Evolutionary conservation across 805 yeast species (phyloP), one percentile per base, ranked within the genome.

Genomic region (Zygosaccharomyces siamensis): DNA sequence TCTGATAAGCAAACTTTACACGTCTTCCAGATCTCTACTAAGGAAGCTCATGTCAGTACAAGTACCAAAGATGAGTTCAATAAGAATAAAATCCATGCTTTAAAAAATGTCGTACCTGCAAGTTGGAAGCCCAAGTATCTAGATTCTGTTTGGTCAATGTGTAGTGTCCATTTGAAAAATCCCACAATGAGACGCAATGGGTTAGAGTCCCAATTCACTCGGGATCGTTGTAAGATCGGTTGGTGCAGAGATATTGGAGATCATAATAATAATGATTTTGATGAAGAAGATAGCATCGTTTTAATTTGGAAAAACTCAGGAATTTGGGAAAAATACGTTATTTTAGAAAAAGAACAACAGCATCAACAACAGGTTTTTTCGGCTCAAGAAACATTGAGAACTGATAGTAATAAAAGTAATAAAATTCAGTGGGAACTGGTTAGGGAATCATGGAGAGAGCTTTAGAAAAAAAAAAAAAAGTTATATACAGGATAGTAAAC

Each of bases 1-100:
- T 84, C 95, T 12, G 96, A 89, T 68, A 93, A 92, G 62, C 83
- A 81, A 56, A 93, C 99, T 0, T 69, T 93, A 46, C 99, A 93
- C 67, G 79, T 92, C 2, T 93, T 80, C 69, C 86, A 84, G 61
- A 72, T 83, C 21, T 56, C 61, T 1, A 60, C 58, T n/a, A 66
- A 63, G 28, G 64, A 55, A 12, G 60, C 16, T 14, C 41, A 36
- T 10, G 28, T 21, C 28, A 38, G 33, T 38, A 7, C 33, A 7
- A 47, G 38, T 16, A 39, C 39, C 20, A 18, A 32, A 30, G 55
- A 51, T 20, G 55, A 51, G 7, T 1, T 7, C 16, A 41, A 45
- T 14, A 46, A 45, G 26, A 51, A 82, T 58, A 74, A 86, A 50
- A 78, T 80, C 18, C 96, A 89, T 64, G 59, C 86, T 20, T 71